Evolutionary conservation across 1,139 yeast species (phyloP).

Genomic region (Yamadazyma blattariae): DNA sequence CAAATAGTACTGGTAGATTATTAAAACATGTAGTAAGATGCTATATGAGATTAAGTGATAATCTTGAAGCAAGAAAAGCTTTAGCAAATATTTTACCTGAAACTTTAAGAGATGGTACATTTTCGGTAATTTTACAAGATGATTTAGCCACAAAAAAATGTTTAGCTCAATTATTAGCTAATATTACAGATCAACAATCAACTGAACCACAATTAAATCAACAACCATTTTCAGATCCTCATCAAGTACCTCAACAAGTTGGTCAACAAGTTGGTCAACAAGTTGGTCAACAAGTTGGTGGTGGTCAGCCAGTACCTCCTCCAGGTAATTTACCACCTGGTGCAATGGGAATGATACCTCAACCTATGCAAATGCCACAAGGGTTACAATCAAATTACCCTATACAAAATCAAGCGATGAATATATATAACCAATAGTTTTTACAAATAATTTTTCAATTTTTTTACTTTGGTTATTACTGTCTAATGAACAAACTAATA

Average conservation of each 20-base stretch:
- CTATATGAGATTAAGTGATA: constrained; percentile 86
- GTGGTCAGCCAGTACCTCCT: background rate
- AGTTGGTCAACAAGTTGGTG: constrained; percentile 2
- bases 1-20: constrained; percentile 66
- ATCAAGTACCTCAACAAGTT: constrained; percentile 1
- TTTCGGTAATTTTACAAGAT: constrained; percentile 73
- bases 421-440: constrained; percentile 6
- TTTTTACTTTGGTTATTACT: too few species aligned
- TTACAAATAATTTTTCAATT: too few species aligned
- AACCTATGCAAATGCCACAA: constrained; percentile 1
- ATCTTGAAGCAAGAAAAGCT: constrained; percentile 86
- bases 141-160: constrained; percentile 89
- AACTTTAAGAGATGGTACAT: constrained; percentile 87
- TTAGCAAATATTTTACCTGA: constrained; percentile 83
- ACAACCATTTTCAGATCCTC: constrained; percentile 2
- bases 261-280: constrained; percentile 2
- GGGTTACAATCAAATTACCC: constrained; percentile 5
- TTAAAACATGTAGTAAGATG: constrained; percentile 94
- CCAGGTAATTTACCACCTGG: constrained; percentile 1
- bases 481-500: background rate
- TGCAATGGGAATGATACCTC: constrained; percentile 1
- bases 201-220: constrained; percentile 4
- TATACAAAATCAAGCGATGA: constrained; percentile 6
- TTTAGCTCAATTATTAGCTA: constrained; percentile 75
- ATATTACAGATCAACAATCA: constrained; percentile 45